A percentile compares a stretch with the other conserved stretches of the same genome.
phyloP scores from a whole-genome alignment of 148 eudicot species.

The Chenopodium suecicum region DNA sequence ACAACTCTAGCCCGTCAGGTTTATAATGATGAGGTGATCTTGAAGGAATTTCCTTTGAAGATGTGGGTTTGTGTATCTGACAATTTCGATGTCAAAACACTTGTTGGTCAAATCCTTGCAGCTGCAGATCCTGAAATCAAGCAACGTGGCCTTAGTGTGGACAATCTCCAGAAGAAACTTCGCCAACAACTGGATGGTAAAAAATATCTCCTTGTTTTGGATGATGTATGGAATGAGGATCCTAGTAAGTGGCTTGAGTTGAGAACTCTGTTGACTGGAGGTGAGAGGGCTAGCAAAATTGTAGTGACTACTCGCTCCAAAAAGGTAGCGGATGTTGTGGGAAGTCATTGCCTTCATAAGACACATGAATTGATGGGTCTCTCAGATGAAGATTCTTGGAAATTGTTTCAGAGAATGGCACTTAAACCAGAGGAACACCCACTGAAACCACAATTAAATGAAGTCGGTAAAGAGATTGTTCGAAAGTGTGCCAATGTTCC shows the following conservation, averaged over 20 bases:
- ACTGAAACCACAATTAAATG: background rate
- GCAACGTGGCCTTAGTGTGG: conserved; percentile 2
- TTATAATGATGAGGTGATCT: conserved; percentile 19
- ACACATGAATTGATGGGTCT: conserved; percentile 26
- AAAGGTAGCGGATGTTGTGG: conserved; percentile 21
- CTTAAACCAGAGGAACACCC: background rate
- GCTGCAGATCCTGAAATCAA: background rate
- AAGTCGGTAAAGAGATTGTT: conserved; percentile 30
- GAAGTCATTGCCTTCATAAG: background rate
- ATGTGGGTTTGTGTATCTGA: conserved; percentile 40
- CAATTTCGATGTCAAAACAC: conserved; percentile 18
- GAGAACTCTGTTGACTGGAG: conserved; percentile 11
- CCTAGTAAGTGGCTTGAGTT: conserved; percentile 15
- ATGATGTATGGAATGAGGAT: conserved; percentile 36
- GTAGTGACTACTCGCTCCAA: conserved; percentile 42
- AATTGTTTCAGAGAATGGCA: conserved; percentile 34
- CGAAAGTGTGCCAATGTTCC: conserved; percentile 27
- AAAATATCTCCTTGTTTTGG: conserved; percentile 33
- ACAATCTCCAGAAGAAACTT: conserved; percentile 14
- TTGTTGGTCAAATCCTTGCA: conserved; percentile 19
- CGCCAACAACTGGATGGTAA: conserved; percentile 7
- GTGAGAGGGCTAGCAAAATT: conserved; percentile 32
- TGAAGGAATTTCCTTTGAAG: conserved; percentile 19
- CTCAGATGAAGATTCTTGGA: conserved; percentile 26
- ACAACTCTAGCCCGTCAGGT: conserved; percentile 34